Evolutionary conservation across 2,329 filamentous ascomycete species (phyloP), one percentile per base, ranked within the genome.

Genomic region (Colletotrichum liaoningense): DNA sequence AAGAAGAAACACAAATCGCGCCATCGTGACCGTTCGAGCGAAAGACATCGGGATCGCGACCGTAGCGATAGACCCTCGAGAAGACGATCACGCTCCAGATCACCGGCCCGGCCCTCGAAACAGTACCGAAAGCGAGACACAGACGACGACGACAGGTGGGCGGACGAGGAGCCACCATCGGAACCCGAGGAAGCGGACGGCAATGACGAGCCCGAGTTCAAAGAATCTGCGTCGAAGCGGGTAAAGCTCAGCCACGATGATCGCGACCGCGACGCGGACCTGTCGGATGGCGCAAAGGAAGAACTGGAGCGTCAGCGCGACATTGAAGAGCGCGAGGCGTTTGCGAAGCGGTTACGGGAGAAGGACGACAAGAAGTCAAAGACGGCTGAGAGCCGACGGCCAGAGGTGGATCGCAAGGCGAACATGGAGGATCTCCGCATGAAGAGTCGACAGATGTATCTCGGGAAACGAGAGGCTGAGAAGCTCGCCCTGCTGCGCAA

Each of bases 401-500:
- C 94, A 71, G 92, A 91, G 4, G 88, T 89, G 49, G 90, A 93
- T 7, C 88, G 93, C 70, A 88, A 88, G 74, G 91, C 92, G 9
- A 93, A 93, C n/a, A 88, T 98, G 80, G 91, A 92, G 3, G 95
- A 97, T 74, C 83, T 98, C 22, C 90, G 97, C 55, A 88, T 97
- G 79, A 90, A 95, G 38, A 97, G 95, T 3, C 91, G 97, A 74
- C 95, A 98, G 80, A 93, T 97, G 76, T 99, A 99, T 80, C 87
- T 99, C 35, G 95, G 95, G 83, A 98, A 99, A 86, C 90, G 97
- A 75, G 95, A 98, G 81, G 87, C 93, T 0, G 95, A 98, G 82
- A 91, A 94, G 73, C 84, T 99, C 19, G 94, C 94, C 0, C 84
- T 99, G n/a, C 84, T 99, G 63, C 91, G 95, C 38, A 94, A 94